Percentiles rank a stretch among this genome's conserved stretches.
These are phyloP conservation scores for Nemania abortiva DNA, from an alignment of 2,329 filamentous ascomycete genomes.

Conservation along the genomic window DNA sequence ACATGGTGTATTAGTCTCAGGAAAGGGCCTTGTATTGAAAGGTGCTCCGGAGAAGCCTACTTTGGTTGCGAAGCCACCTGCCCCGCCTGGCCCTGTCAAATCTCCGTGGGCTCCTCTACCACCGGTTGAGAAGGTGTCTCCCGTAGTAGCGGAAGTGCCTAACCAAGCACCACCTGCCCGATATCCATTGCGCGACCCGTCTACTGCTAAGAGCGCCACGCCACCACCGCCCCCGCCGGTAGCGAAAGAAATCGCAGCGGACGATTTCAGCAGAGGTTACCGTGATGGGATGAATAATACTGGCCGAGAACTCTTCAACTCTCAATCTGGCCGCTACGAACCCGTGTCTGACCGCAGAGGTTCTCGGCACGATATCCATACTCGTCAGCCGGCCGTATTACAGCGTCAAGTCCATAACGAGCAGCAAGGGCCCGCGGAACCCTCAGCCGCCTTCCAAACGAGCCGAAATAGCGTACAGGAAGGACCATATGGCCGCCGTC, in stretches of 20 bases:
- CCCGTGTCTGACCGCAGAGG: slow-evolving; percentile 84
- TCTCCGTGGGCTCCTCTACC: slow-evolving; percentile 93
- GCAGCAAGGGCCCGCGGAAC: slow-evolving; percentile 76
- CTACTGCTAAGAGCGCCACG: slow-evolving; percentile 65
- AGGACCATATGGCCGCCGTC: slow-evolving; percentile 77
- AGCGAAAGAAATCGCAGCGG: slow-evolving; percentile 87
- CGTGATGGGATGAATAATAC: slow-evolving; percentile 74
- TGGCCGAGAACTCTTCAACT: slow-evolving; percentile 88
- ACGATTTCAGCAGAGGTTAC: slow-evolving; percentile 92
- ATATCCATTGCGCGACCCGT: slow-evolving; percentile 66
- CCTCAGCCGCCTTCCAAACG: slow-evolving; percentile 88
- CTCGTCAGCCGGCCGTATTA: slow-evolving; percentile 80
- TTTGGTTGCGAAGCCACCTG: slow-evolving; percentile 77
- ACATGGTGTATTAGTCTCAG: slow-evolving; percentile 62
- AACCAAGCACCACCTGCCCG: slow-evolving; percentile 55
- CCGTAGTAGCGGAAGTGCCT: slow-evolving; percentile 70
- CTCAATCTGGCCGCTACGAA: slow-evolving; percentile 93
- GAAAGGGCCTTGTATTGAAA: slow-evolving; percentile 74
- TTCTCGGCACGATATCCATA: slow-evolving; percentile 74
- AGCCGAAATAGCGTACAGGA: slow-evolving; percentile 75
- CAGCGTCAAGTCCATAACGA: slow-evolving; percentile 77
- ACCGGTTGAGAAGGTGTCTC: slow-evolving; percentile 84
- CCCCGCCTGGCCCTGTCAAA: slow-evolving; percentile 77
- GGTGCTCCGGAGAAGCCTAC: slow-evolving; percentile 77
- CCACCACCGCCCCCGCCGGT: slow-evolving; percentile 58